Percentiles rank a stretch among this genome's conserved stretches.
phyloP scores from a whole-genome alignment of 495 filamentous ascomycete genomes.

The Cairneyella variabilis region DNA sequence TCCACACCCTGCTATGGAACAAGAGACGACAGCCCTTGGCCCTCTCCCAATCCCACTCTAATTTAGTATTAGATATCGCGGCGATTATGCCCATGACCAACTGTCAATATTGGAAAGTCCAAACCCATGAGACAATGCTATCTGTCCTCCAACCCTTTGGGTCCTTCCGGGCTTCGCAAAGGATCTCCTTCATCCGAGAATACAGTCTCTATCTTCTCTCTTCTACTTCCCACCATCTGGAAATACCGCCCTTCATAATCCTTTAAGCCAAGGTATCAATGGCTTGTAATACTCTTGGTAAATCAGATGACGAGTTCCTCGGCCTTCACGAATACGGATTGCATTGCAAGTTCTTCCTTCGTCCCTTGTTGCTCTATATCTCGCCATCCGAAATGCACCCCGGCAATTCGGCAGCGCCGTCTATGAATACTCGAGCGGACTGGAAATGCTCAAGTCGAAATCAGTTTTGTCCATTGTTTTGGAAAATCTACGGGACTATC shows the following conservation, averaged over 20 bases:
- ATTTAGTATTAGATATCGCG: not conserved
- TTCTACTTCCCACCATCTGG: not conserved
- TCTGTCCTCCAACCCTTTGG: not conserved
- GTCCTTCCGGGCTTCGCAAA: not conserved
- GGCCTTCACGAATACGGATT: too few species aligned
- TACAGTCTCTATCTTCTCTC: constrained; percentile 4
- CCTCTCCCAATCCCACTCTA: too few species aligned
- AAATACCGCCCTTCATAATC: too few species aligned
- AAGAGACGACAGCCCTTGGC: too few species aligned
- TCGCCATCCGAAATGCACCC: not conserved
- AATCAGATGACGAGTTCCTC: too few species aligned
- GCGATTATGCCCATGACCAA: not conserved
- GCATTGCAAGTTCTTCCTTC: not conserved
- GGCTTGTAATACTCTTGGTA: too few species aligned
- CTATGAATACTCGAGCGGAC: not conserved
- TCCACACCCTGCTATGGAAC: too few species aligned
- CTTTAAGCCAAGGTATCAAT: too few species aligned
- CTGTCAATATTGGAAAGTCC: not conserved
- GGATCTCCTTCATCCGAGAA: constrained; percentile 4
- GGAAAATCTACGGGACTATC: not conserved
- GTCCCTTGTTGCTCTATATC: not conserved
- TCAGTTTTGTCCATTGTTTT: not conserved
- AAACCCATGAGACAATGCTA: constrained; percentile 2
- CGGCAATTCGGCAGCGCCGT: not conserved
- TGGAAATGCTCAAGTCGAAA: not conserved